These are phyloP conservation scores for Orbilia ellipsospora DNA, from an alignment of 2,329 filamentous ascomycete species.

Conservation along the genomic window DNA sequence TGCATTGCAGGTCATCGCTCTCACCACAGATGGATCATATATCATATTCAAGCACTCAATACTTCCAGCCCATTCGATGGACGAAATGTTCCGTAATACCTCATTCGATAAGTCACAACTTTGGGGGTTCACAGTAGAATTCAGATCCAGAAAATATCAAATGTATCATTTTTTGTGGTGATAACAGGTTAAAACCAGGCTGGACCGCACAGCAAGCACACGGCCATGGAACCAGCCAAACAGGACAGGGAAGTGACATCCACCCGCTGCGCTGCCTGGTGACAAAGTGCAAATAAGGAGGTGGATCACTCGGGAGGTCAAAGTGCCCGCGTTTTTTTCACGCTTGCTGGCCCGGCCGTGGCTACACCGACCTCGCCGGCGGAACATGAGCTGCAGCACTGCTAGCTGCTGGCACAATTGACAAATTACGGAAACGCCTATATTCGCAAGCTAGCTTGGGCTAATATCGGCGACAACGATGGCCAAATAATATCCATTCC, in stretches of 20 bases:
- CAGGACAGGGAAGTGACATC: slow-evolving; percentile 18
- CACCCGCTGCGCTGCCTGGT: slow-evolving; percentile 39
- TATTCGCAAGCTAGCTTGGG: slow-evolving; percentile 7
- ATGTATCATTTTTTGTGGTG: slow-evolving; percentile 5
- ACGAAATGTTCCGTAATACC: no score
- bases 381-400: neutral
- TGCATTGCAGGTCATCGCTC: no score
- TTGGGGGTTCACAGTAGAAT: slow-evolving; percentile 24
- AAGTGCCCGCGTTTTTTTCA: slow-evolving; percentile 24
- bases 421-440: slow-evolving; percentile 37
- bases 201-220: slow-evolving; percentile 24
- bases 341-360: neutral
- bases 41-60: no score
- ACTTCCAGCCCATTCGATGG: no score
- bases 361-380: slow-evolving; percentile 11
- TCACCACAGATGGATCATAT: no score
- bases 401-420: neutral
- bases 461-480: slow-evolving; percentile 12
- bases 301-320: slow-evolving; percentile 42
- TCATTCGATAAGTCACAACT: no score
- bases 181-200: slow-evolving; percentile 13
- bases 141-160: slow-evolving; percentile 21
- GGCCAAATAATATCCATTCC: no score
- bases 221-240: slow-evolving; percentile 7
- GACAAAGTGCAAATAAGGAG: slow-evolving; percentile 53